Conservation (phyloP, 73 alveolate species). For the Paramecium sexaurelia region DNA sequence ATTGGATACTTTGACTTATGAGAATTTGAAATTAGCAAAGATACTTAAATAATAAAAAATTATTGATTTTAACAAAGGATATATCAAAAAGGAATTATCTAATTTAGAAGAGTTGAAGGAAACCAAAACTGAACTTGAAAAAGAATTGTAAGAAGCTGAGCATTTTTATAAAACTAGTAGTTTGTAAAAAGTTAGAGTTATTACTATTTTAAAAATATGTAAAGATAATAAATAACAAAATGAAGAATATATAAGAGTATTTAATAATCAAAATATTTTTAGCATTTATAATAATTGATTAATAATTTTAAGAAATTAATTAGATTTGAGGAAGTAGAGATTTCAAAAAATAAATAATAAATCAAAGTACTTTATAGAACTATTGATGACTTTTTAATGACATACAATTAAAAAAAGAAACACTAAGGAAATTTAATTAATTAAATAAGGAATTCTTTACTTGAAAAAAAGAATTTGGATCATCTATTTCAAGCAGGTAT, state of each 20-base stretch:
- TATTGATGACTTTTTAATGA: slow-evolving; percentile 11
- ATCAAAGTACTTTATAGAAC: background rate
- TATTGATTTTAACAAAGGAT: slow-evolving; percentile 39
- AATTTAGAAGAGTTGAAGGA: slow-evolving; percentile 37
- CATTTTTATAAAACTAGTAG: slow-evolving; percentile 69
- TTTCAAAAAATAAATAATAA: slow-evolving; percentile 39
- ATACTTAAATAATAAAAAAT: slow-evolving; percentile 58
- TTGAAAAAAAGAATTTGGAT: slow-evolving; percentile 9
- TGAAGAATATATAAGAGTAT: slow-evolving; percentile 78
- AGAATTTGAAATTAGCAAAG: slow-evolving; percentile 51
- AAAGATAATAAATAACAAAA: slow-evolving; percentile 73
- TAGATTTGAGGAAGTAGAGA: slow-evolving; percentile 66
- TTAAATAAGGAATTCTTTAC: background rate
- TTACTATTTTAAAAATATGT: slow-evolving; percentile 70
- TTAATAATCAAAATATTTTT: background rate
- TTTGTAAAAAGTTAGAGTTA: slow-evolving; percentile 71
- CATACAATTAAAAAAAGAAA: background rate
- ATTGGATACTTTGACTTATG: slow-evolving; percentile 52
- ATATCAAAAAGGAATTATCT: slow-evolving; percentile 26
- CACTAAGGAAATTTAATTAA: slow-evolving; percentile 1
- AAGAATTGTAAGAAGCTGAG: slow-evolving; percentile 68
- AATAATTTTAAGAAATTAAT: slow-evolving; percentile 74
- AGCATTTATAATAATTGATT: slow-evolving; percentile 62
- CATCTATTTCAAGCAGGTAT: background rate
- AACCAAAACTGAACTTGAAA: slow-evolving; percentile 2